Base-by-base conservation (phyloP, 352 stramenopile genomes). In the Pythium monospermum region DNA sequence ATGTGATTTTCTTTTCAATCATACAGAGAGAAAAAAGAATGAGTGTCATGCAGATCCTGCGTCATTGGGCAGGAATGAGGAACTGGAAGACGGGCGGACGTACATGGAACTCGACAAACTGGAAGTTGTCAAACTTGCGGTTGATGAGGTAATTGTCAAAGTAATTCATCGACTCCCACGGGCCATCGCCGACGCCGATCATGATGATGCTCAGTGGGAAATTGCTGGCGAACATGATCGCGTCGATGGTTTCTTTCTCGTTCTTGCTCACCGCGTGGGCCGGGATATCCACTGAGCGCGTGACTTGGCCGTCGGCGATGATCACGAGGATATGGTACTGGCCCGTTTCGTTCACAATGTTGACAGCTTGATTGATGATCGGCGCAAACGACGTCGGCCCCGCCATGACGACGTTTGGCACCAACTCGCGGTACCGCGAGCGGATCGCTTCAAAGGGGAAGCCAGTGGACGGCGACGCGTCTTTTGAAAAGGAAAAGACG, bases 321-420 rank as follows among this genome's bases (percentile, higher is more conserved):
- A 95, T 93, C 38, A 95, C 71, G 12, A 95, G 74, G 43, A 95
- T 92, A 64, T 95, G 85, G 53, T 87, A 95, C 47, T 70, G 60
- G 11, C 80, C 75, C 26, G 79, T 91, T 44, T 68, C 57, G 61
- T 89, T 89, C 28, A 92, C 79, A 52, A 94, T 85, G 21, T 74
- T 71, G 7, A 94, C 65, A 6, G 83, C 83, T 53, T 93, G 59
- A 59, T 90, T 77, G 50, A 94, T 93, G 53, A 92, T 76, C n/a
- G 85, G 81, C 47, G 81, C 82, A 49, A 94, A 95, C 4, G 77
- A 91, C 48, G 85, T 94, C 21, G 85, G 81, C 2, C 83, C 85
- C 4, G 80, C 77, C 76, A 92, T 91, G 18, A 81, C 64, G 25
- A 92, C 77, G 33, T 89, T 74, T 16, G 65, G 71, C 32, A 87